Conservation (phyloP, 108 stramenopile genomes). For the Cyclotella cryptica region DNA sequence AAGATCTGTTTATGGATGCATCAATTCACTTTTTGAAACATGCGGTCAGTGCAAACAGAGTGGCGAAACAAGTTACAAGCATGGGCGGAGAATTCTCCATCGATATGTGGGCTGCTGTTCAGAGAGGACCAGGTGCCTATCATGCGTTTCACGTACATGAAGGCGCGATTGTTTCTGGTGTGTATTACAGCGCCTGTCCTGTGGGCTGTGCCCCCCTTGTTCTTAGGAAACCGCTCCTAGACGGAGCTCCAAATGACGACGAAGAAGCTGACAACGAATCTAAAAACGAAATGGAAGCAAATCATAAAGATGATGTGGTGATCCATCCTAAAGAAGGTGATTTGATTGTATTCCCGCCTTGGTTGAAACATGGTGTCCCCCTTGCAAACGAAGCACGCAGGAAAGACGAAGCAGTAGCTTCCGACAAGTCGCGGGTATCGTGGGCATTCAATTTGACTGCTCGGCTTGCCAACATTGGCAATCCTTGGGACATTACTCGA, state of each 20-base stretch:
- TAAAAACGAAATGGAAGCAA: neutral
- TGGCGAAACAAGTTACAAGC: conserved; percentile 12
- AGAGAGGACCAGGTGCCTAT: conserved; percentile 26
- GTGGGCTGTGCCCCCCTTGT: conserved; percentile 36
- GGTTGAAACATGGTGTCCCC: conserved; percentile 33
- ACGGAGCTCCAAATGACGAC: no score
- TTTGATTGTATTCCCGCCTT: conserved; percentile 30
- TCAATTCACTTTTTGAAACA: conserved; percentile 15
- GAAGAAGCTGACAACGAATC: neutral
- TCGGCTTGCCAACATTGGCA: conserved; percentile 21
- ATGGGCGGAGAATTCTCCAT: conserved; percentile 19
- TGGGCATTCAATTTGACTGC: conserved; percentile 40
- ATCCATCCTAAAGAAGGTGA: conserved; percentile 36
- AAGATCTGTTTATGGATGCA: conserved; percentile 17
- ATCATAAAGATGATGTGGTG: conserved; percentile 7
- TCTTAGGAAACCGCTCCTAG: conserved; percentile 2
- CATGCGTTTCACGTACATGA: conserved; percentile 40
- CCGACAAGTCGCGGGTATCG: conserved; percentile 25
- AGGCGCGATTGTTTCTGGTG: conserved; percentile 31
- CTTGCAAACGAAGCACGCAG: neutral
- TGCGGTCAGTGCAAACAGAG: neutral
- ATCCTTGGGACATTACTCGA: conserved; percentile 36
- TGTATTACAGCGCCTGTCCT: conserved; percentile 34
- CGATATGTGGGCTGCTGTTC: conserved; percentile 41
- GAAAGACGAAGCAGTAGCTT: neutral